Evolutionary conservation across 257 asterid genomes (phyloP), one percentile per base, ranked within the genome.

Genomic region (Nicotiana knightiana): DNA sequence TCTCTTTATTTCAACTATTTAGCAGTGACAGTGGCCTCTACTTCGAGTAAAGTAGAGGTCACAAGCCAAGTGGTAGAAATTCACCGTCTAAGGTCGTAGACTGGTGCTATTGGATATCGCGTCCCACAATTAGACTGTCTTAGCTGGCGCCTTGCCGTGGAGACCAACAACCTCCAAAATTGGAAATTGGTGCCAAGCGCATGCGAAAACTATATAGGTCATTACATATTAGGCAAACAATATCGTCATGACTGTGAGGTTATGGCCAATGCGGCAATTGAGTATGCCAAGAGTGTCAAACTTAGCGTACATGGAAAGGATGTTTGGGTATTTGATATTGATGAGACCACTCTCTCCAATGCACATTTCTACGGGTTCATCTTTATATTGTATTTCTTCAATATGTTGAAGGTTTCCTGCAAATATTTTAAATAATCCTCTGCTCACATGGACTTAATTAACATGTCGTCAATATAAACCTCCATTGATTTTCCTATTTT

Each of bases 111-210:
- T 16, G 89, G 93, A 81, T 55, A 30, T 37, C 86, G 7, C 1
- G 53, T 84, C 15, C 77, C 82, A n/a, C 90, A 86, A 0, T 10
- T 87, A 12, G 63, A 93, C 90, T 91, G 97, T 86, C 90, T 85
- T 5, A 91, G 94, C 85, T 93, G 97, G 97, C 92, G 96, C 64
- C 84, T 93, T 6, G 93, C 90, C 2, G 96, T 90, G 54, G 97
- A 93, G 84, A 88, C 96, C 1, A 57, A 89, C 87, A 91, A 90
- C 87, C 33, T 87, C 39, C 84, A 37, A 0, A 43, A 80, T 68
- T 91, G 93, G 94, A 55, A 11, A 11, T 3, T 83, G 66, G 90
- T 92, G 21, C 97, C 95, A 0, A 46, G 9, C n/a, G 35, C 88
- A 0, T 93, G 97, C 24, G 91, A 78, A 71, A 12, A 48, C 15